Percentiles rank a stretch among this genome's conserved stretches.
These are phyloP conservation scores for Sicyos edulis DNA, from an alignment of 306 rosid genomes.

Conservation along the genomic window DNA sequence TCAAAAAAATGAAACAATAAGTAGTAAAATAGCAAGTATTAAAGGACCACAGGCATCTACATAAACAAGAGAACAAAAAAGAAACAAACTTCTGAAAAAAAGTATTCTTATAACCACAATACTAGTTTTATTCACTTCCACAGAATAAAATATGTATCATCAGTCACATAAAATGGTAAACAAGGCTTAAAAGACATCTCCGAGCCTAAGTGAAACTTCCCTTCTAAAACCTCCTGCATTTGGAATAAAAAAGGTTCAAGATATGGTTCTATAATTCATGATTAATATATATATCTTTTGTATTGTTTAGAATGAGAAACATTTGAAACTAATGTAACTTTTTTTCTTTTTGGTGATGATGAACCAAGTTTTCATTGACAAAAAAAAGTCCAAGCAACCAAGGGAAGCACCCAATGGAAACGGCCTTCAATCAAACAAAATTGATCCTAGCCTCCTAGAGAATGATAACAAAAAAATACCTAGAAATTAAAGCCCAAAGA, in stretches of 20 bases:
- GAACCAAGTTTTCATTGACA: too few relatives aligned
- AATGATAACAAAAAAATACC: too few relatives aligned
- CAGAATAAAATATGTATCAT: not conserved
- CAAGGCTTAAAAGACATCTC: not conserved
- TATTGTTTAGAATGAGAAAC: not conserved
- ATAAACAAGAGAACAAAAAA: not conserved
- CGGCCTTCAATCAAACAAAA: too few relatives aligned
- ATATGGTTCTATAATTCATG: not conserved
- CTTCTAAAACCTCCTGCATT: not conserved
- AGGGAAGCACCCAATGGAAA: too few relatives aligned
- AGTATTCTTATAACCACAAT: constrained; percentile 1
- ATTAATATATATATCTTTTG: not conserved
- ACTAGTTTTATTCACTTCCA: not conserved
- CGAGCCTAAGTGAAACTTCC: not conserved
- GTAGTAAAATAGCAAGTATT: constrained; percentile 12
- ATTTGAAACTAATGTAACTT: not conserved
- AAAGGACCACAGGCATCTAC: not conserved
- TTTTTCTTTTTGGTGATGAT: not conserved
- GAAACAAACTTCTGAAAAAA: not conserved
- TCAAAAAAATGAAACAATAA: not conserved
- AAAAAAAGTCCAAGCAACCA: too few relatives aligned
- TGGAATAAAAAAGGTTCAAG: not conserved
- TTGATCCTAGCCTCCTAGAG: too few relatives aligned
- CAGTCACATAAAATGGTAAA: not conserved
- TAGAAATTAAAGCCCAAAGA: too few relatives aligned